Conservation (phyloP, 2,329 filamentous ascomycete genomes). For the Claviceps monticola region DNA sequence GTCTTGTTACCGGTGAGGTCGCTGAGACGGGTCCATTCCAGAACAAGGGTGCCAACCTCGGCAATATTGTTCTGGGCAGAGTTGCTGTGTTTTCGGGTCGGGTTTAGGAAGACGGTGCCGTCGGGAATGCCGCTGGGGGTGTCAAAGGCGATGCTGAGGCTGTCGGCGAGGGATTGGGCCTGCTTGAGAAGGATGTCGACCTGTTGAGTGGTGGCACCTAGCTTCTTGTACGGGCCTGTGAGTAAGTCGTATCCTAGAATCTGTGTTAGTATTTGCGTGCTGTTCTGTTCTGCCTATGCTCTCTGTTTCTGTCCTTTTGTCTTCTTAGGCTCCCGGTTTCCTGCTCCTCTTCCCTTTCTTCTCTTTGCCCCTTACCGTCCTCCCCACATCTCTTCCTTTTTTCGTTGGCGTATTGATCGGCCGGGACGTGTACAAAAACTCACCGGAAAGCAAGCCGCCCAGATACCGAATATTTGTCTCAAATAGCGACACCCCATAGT, state of each 20-base stretch:
- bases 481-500: constrained; percentile 57
- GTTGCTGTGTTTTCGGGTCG: constrained; percentile 32
- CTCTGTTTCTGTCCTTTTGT: background rate
- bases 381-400: background rate
- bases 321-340: background rate
- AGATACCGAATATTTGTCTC: constrained; percentile 86
- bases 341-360: background rate
- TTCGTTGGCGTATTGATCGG: background rate
- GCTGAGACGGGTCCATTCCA: constrained; percentile 73
- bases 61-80: constrained; percentile 55
- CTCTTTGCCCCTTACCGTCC: too few species aligned
- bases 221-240: constrained; percentile 44
- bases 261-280: background rate
- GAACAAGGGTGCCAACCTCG: constrained; percentile 60
- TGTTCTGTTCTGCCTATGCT: background rate
- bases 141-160: constrained; percentile 64
- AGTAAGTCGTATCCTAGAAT: constrained; percentile 53
- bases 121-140: constrained; percentile 62
- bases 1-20: constrained; percentile 55
- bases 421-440: background rate
- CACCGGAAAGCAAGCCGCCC: constrained; percentile 63
- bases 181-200: constrained; percentile 52
- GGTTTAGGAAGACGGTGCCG: constrained; percentile 50
- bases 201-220: constrained; percentile 28
- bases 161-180: constrained; percentile 54